Evolutionary conservation across 2,329 filamentous ascomycete genomes (phyloP), one percentile per base, ranked within the genome.

Genomic region (Pestalotiopsis sp.): DNA sequence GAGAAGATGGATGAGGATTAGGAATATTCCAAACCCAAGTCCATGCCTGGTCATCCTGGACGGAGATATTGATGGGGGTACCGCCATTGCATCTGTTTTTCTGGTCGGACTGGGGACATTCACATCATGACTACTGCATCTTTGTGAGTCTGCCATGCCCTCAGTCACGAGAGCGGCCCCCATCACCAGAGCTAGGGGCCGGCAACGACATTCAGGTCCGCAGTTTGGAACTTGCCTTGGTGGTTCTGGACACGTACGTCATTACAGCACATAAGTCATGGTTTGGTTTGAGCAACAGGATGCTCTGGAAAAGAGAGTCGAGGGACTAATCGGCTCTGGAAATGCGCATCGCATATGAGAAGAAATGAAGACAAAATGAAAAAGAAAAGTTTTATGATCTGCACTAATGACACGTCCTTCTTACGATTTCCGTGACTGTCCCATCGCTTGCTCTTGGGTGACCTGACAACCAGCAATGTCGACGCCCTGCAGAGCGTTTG

Each of bases 1-100:
- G 91, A 93, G 72, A 89, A 90, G 82, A 94, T 94, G 92, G 87
- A 91, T 76, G 89, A 91, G 73, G 66, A 70, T 25, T 70, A 60
- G 64, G 45, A 49, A n/a, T n/a, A n/a, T 9, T 14, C 23, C n/a
- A 59, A 38, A 60, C 58, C 31, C 17, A 14, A 27, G 17, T 41
- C 38, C 12, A 13, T 17, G 27, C 38, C 14, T 63, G 27, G n/a
- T 41, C n/a, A 36, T 12, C 36, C 36, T 38, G 38, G 14, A 20
- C 6, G 31, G 45, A 52, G 45, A 23, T 11, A 20, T 17, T 52
- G 17, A 52, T 23, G 45, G 45, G 45, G 45, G 45, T 52, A 52
- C 45, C 45, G 45, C n/a, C n/a, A 27, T 60, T 38, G 25, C 27
- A 59, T 59, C 57, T 36, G 23, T 13, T 63, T 38, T 63, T n/a